Conservation (phyloP, 805 yeast species). For the Sporopachydermia quercuum region DNA sequence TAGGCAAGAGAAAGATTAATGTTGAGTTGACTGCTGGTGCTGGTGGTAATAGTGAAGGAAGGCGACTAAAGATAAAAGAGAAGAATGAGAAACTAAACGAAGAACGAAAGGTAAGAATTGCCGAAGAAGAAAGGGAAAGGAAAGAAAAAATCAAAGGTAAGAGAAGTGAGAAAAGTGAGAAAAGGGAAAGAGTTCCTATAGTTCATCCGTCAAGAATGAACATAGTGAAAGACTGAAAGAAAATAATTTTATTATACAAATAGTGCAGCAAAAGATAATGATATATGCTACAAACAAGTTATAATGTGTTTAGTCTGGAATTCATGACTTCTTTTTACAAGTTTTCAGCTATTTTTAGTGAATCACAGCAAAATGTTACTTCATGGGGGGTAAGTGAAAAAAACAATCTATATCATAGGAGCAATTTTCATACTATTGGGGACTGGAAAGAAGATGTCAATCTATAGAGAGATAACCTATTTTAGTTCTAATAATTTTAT, state of each 20-base stretch:
- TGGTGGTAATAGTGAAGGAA: slow-evolving; percentile 70
- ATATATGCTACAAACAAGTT: too few relatives aligned
- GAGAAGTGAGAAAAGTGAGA: slow-evolving; percentile 1
- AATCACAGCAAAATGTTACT: too few relatives aligned
- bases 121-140: slow-evolving; percentile 28
- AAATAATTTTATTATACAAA: background rate
- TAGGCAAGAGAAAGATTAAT: slow-evolving; percentile 68
- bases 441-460: too few relatives aligned
- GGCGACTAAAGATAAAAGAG: slow-evolving; percentile 47
- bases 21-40: slow-evolving; percentile 98
- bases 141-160: slow-evolving; percentile 15
- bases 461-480: too few relatives aligned
- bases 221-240: slow-evolving; percentile 21
- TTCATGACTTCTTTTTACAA: too few relatives aligned
- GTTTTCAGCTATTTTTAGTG: too few relatives aligned
- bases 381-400: too few relatives aligned
- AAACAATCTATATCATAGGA: too few relatives aligned
- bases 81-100: slow-evolving; percentile 65
- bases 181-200: slow-evolving; percentile 9
- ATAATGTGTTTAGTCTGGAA: too few relatives aligned
- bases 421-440: too few relatives aligned
- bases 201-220: slow-evolving; percentile 58
- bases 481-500: too few relatives aligned
- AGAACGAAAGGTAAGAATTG: slow-evolving; percentile 49
- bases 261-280: too few relatives aligned